Conservation (phyloP, 2,329 filamentous ascomycete genomes). For the Dryadomyces sulphureus region DNA sequence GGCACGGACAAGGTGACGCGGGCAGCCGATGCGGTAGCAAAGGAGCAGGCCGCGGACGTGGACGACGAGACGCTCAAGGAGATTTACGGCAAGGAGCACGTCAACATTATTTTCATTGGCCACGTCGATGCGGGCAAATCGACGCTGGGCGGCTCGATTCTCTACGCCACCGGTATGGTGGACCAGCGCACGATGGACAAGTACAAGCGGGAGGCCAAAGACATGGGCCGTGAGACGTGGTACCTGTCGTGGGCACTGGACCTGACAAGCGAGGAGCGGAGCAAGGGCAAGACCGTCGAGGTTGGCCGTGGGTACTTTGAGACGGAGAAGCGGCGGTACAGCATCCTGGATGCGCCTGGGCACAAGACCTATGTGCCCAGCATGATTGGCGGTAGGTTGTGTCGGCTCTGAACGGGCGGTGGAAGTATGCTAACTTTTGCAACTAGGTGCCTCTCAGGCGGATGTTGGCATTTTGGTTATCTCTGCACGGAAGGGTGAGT, state of each 20-base stretch:
- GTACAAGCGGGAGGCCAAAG: conserved; percentile 93
- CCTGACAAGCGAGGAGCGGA: conserved; percentile 87
- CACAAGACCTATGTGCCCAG: conserved; percentile 97
- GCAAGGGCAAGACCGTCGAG: conserved; percentile 96
- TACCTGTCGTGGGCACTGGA: conserved; percentile 98
- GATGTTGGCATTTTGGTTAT: conserved; percentile 94
- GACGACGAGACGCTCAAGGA: conserved; percentile 66
- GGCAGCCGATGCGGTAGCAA: conserved; percentile 69
- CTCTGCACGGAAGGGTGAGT: conserved; percentile 92
- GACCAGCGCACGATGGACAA: conserved; percentile 97
- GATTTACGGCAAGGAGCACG: conserved; percentile 83
- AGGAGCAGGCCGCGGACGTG: conserved; percentile 66
- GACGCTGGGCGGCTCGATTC: conserved; percentile 82
- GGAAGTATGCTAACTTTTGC: background rate
- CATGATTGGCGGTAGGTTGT: conserved; percentile 64
- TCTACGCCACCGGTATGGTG: conserved; percentile 96
- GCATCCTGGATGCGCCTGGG: conserved; percentile 88
- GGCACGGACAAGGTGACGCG: conserved; percentile 35
- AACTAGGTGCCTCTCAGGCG: conserved; percentile 60
- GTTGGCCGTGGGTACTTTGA: conserved; percentile 94
- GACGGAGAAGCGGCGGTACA: conserved; percentile 91
- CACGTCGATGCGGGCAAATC: conserved; percentile 98
- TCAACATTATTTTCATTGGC: conserved; percentile 92
- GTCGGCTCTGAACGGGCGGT: background rate
- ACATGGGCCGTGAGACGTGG: conserved; percentile 93